Evolutionary conservation across 2,329 filamentous ascomycete species (phyloP).

Genomic region (Pseudogymnoascus sp.): DNA sequence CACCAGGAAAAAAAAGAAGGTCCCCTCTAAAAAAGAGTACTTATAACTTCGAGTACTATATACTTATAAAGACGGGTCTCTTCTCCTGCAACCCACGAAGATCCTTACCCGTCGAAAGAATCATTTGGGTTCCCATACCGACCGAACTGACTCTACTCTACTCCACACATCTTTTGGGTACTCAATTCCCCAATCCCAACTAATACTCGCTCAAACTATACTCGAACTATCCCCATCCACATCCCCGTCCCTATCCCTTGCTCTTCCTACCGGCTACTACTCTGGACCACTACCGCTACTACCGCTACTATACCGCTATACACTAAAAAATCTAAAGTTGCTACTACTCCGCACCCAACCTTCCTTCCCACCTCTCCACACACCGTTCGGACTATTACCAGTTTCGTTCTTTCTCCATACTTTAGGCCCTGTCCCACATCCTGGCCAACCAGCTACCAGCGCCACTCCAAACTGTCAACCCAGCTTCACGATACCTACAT

Average conservation of each 20-base stretch:
- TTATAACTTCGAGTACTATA: not conserved
- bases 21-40: not conserved
- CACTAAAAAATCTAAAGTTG: not conserved
- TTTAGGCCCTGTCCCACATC: not conserved
- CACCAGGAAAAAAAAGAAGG: not conserved
- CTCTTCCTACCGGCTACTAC: not conserved
- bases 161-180: not conserved
- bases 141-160: not conserved
- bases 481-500: conserved; percentile 7
- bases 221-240: not conserved
- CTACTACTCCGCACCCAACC: not conserved
- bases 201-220: not conserved
- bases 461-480: conserved; percentile 1
- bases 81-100: not conserved
- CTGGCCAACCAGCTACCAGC: conserved; percentile 2
- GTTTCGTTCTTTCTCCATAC: not conserved
- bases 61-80: not conserved
- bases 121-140: not conserved
- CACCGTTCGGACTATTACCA: conserved; percentile 1
- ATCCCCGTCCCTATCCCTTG: too few species aligned
- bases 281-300: not conserved
- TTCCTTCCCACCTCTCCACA: not conserved
- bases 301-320: not conserved
- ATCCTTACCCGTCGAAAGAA: not conserved
- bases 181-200: not conserved